phyloP scores from a whole-genome alignment of 768 basidiomycete genomes.

The Boletales sp. region DNA sequence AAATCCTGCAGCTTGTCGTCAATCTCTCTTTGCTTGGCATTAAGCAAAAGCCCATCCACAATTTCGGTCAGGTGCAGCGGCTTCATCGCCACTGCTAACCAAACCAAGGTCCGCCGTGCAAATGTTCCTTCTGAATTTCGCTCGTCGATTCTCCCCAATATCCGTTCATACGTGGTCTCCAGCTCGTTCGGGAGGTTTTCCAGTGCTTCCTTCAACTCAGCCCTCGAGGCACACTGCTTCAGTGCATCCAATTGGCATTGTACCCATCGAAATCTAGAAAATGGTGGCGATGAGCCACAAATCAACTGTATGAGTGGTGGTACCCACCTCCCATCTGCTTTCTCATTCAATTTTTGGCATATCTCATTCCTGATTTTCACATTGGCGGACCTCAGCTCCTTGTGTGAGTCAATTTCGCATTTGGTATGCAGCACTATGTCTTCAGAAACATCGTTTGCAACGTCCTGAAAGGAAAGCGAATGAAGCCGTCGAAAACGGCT shows the following conservation, averaged over 20 bases:
- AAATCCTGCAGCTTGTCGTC: no score
- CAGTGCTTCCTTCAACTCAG: background rate
- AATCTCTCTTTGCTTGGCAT: no score
- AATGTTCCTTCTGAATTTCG: no score
- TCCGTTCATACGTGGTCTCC: no score
- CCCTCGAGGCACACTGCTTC: background rate
- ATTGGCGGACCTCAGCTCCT: background rate
- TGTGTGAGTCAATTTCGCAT: background rate
- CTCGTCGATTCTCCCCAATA: no score
- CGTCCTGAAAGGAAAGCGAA: background rate
- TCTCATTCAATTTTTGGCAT: background rate
- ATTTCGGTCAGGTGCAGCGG: no score
- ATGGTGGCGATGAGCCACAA: background rate
- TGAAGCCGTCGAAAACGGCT: background rate
- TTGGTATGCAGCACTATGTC: background rate
- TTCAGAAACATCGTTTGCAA: background rate
- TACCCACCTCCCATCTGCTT: background rate
- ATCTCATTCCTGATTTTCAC: background rate
- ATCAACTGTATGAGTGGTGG: background rate
- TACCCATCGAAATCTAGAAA: constrained; percentile 4
- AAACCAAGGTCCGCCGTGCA: no score
- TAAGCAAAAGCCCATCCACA: no score
- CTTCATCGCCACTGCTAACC: no score
- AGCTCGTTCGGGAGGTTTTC: no score
- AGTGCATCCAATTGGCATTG: constrained; percentile 4